Evolutionary conservation across 2,329 filamentous ascomycete species (phyloP).

Genomic region (Botryosphaeria dothidea): DNA sequence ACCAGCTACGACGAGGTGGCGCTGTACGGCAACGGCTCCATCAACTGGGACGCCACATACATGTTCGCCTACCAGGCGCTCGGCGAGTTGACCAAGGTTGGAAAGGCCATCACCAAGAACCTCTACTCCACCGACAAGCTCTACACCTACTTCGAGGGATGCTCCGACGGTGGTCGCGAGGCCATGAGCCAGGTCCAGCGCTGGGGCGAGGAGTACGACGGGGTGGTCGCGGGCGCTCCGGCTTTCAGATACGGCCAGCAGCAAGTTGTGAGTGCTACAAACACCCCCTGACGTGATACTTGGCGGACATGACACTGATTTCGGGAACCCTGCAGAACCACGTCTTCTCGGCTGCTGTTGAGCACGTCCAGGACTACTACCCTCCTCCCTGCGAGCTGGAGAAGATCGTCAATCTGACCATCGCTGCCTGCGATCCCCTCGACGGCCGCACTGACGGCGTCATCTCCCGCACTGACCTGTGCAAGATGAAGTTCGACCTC

Average conservation of each 20-base stretch:
- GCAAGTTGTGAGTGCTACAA: conserved; percentile 34
- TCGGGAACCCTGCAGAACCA: conserved; percentile 30
- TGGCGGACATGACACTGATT: neutral
- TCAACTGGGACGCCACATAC: conserved; percentile 53
- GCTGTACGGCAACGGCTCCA: conserved; percentile 47
- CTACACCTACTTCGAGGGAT: conserved; percentile 56
- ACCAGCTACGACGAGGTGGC: conserved; percentile 39
- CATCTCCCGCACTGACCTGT: conserved; percentile 51
- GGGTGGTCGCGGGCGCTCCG: conserved; percentile 48
- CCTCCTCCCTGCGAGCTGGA: conserved; percentile 49
- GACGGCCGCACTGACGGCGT: conserved; percentile 59
- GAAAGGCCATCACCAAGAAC: conserved; percentile 45
- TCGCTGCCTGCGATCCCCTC: conserved; percentile 56
- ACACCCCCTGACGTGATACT: neutral
- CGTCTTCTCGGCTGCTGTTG: conserved; percentile 41
- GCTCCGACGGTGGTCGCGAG: conserved; percentile 56
- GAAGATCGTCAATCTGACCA: conserved; percentile 57
- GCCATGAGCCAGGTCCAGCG: conserved; percentile 54
- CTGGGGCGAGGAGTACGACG: conserved; percentile 51
- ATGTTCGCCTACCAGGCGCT: conserved; percentile 56
- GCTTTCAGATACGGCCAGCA: conserved; percentile 50
- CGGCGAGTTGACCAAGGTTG: conserved; percentile 53
- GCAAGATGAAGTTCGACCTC: conserved; percentile 49
- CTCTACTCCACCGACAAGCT: conserved; percentile 39
- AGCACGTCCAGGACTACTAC: conserved; percentile 43